These are phyloP conservation scores for Papiliotrema nemorosa DNA, from an alignment of 1,284 basidiomycete genomes.

Conservation along the genomic window DNA sequence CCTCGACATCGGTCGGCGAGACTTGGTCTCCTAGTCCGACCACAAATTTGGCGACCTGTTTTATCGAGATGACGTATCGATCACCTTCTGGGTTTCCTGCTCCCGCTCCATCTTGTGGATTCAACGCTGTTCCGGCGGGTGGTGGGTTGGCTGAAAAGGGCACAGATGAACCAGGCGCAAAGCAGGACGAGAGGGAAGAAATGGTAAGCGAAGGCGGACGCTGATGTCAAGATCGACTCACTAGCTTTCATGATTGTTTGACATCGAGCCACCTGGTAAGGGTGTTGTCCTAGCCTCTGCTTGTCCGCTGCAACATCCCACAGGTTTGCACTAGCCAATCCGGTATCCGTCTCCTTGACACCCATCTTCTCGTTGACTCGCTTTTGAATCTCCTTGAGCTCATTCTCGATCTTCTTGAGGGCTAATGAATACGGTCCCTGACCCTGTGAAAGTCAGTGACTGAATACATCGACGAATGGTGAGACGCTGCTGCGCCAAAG, in stretches of 20 bases:
- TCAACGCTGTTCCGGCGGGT: conserved; percentile 55
- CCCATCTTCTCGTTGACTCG: conserved; percentile 96
- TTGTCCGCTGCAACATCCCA: conserved; percentile 90
- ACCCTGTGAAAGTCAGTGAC: conserved; percentile 58
- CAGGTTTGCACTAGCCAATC: conserved; percentile 90
- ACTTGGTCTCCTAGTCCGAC: conserved; percentile 95
- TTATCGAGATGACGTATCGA: conserved; percentile 99
- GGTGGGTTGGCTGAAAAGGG: conserved; percentile 56
- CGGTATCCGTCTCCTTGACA: conserved; percentile 98
- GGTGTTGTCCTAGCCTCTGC: conserved; percentile 79
- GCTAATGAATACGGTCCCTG: conserved; percentile 94
- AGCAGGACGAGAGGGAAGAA: not conserved
- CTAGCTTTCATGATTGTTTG: conserved; percentile 90
- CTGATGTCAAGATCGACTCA: too few species aligned
- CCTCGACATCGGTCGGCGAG: conserved; percentile 96
- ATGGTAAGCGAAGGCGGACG: too few species aligned
- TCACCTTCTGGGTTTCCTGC: conserved; percentile 70
- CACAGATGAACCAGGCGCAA: conserved; percentile 1
- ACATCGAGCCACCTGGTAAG: conserved; percentile 94
- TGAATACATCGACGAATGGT: not conserved
- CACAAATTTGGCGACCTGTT: conserved; percentile 99
- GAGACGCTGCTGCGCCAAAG: not conserved
- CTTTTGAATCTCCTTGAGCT: conserved; percentile 96
- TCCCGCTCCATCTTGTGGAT: conserved; percentile 49
- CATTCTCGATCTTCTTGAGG: conserved; percentile 84